Base-by-base conservation (phyloP, 2,329 filamentous ascomycete genomes). In the Aspergillus brasiliensis region DNA sequence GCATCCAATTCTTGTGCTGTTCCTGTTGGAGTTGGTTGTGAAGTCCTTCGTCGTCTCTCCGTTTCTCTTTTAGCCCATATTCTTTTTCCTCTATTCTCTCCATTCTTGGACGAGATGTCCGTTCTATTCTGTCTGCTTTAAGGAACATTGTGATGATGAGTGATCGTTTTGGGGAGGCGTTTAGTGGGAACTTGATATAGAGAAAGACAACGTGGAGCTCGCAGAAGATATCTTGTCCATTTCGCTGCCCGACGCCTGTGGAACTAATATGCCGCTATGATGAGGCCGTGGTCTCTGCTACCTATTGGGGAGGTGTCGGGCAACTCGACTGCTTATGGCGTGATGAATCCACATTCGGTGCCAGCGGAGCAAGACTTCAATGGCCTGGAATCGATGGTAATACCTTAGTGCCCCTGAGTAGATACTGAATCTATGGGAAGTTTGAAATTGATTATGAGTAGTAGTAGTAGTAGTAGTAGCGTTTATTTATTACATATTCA, bases 171-270 rank as follows among this genome's bases (percentile, higher is more conserved):
- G 62, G 59, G 62, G 57, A 62, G 71, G 72, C 67, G 67, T 70
- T 65, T 63, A 65, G 65, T 64, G 67, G 60, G 60, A 66, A 68
- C 63, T 63, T 34, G 31, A 34, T 62, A 73, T 74, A 73, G 72
- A 74, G 62, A 71, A 60, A 59, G 57, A 71, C 69, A 64, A 63
- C 46, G 56, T 55, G 53, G 56, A 60, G 46, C 58, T 47, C 49
- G 23, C 57, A 59, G 58, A 60, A 47, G 62, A 56, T 58, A 57
- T 57, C 46, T 42, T 69, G 62, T 66, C 58, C 67, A 66, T 64
- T 62, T 60, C 58, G 60, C 58, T 51, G 52, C 54, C 47, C 61
- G 54, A 55, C 38, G 34, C 55, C 42, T 61, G 53, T 58, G 52
- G 23, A 46, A 48, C 59, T 42, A 38, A 47, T 51, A 49, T 57